Conservation (phyloP, 768 basidiomycete species). For the Termitomyces sp. region DNA sequence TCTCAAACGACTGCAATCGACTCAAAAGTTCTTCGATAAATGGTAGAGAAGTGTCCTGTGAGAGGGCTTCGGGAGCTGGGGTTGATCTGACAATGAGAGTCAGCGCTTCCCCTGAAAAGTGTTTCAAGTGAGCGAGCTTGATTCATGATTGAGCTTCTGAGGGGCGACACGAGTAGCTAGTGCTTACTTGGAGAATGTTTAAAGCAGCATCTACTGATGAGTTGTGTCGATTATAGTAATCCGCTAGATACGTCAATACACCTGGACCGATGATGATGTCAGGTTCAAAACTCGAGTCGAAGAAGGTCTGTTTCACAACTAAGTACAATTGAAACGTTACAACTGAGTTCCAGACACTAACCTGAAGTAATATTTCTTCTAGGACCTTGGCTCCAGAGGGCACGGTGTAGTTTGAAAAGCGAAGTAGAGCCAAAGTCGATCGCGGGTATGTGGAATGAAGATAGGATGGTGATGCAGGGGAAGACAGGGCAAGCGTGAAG, state of each 20-base stretch:
- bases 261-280: conserved; percentile 58
- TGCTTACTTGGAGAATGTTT: conserved; percentile 57
- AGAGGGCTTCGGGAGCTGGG: conserved; percentile 14
- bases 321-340: not conserved
- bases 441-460: conserved; percentile 59
- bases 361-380: conserved; percentile 53
- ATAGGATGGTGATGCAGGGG: conserved; percentile 53
- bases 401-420: conserved; percentile 46
- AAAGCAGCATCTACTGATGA: conserved; percentile 53
- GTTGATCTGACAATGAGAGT: conserved; percentile 36
- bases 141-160: not conserved
- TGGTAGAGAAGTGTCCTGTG: conserved; percentile 16
- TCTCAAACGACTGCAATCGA: conserved; percentile 24
- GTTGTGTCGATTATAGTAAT: conserved; percentile 54
- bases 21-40: conserved; percentile 33
- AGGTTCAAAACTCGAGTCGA: conserved; percentile 58
- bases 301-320: conserved; percentile 51
- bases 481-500: conserved; percentile 60
- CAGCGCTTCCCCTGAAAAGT: conserved; percentile 60
- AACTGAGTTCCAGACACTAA: conserved; percentile 19
- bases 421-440: conserved; percentile 53
- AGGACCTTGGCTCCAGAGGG: conserved; percentile 46
- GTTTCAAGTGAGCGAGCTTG: conserved; percentile 65
- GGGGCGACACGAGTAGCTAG: no score
- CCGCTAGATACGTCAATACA: conserved; percentile 49